Percentiles rank a stretch among this genome's conserved stretches.
Conservation (phyloP, 352 stramenopile genomes). For the Phytophthora uliginosa region DNA sequence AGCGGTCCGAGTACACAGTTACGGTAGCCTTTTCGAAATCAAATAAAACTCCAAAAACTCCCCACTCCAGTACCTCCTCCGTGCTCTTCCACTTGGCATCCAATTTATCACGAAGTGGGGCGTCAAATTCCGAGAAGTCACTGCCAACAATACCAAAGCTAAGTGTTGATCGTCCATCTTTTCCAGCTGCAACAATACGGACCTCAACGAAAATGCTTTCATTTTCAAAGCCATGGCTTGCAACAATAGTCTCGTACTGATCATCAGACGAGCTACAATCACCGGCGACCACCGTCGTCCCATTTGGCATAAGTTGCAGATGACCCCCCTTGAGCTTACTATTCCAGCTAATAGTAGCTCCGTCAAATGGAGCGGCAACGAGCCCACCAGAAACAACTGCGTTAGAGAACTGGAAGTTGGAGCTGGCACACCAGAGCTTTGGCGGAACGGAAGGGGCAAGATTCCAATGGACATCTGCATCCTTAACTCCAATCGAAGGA, state of each 20-base stretch:
- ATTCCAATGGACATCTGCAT: slow-evolving; percentile 77
- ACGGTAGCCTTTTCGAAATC: slow-evolving; percentile 75
- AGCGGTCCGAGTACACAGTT: slow-evolving; percentile 62
- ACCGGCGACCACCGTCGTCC: slow-evolving; percentile 64
- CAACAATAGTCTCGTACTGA: slow-evolving; percentile 67
- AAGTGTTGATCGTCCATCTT: slow-evolving; percentile 53
- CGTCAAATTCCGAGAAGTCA: slow-evolving; percentile 45
- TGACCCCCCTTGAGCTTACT: slow-evolving; percentile 61
- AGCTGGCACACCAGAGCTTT: slow-evolving; percentile 67
- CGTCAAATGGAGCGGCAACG: slow-evolving; percentile 65
- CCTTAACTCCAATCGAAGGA: slow-evolving; percentile 64
- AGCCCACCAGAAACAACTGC: slow-evolving; percentile 76
- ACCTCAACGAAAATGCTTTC: slow-evolving; percentile 72
- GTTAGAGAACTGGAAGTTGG: slow-evolving; percentile 65
- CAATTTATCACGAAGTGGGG: slow-evolving; percentile 32
- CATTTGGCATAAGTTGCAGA: slow-evolving; percentile 60
- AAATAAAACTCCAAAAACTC: slow-evolving; percentile 79
- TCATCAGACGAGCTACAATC: slow-evolving; percentile 57
- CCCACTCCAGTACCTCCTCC: slow-evolving; percentile 48
- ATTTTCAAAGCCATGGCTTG: slow-evolving; percentile 60
- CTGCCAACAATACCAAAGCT: slow-evolving; percentile 63
- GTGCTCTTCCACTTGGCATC: slow-evolving; percentile 47
- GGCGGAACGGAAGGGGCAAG: slow-evolving; percentile 60
- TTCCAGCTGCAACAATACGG: slow-evolving; percentile 60
- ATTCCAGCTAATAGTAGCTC: slow-evolving; percentile 71